Base-by-base conservation (phyloP, 345 rosid genomes). In the Microcos paniculata region DNA sequence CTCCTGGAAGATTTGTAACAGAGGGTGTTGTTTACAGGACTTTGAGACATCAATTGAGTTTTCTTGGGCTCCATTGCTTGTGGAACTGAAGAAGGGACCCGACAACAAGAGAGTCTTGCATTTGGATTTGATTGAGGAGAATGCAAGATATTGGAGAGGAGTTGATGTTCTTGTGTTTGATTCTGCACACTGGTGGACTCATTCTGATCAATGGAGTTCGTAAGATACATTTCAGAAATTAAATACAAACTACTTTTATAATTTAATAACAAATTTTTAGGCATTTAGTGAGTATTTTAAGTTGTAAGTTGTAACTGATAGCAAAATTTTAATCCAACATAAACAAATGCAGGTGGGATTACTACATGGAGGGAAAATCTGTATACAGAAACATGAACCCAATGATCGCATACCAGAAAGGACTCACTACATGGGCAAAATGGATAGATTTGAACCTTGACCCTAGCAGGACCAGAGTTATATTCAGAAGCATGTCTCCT, bases 151-250 rank as follows among this genome's bases (percentile, higher is more conserved):
- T 16, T 96, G 98, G 97, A 86, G 96, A 68, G 88, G 90, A 62
- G 94, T 84, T 13, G 94, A 96, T 78, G 61, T 93, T 73, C 94
- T 96, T 71, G 97, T 93, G 62, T 96, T 96, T 49, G 98, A 96
- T 73, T 91, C 97, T 0, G 99, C 98, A 81, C 99, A 96, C 53
- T 96, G 99, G 99, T 93, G 98, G 98, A 91, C 96, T 81, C 99
- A 92, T 75, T 89, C 93, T n/a, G 91, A 90, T 23, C 74, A 89
- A 80, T 81, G 77, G 80, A 89, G 87, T 57, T 89, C 93, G 93
- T 89, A 85, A 87, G 95, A 70, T 13, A 24, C 11, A 33, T n/a
- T 8, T 70, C 15, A 18, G 13, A 19, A 4, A 33, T n/a, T n/a
- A n/a, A n/a, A n/a, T n/a, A n/a, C n/a, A n/a, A n/a, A n/a, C n/a